phyloP scores from a whole-genome alignment of 345 rosid species.

The Citrus cavaleriei region DNA sequence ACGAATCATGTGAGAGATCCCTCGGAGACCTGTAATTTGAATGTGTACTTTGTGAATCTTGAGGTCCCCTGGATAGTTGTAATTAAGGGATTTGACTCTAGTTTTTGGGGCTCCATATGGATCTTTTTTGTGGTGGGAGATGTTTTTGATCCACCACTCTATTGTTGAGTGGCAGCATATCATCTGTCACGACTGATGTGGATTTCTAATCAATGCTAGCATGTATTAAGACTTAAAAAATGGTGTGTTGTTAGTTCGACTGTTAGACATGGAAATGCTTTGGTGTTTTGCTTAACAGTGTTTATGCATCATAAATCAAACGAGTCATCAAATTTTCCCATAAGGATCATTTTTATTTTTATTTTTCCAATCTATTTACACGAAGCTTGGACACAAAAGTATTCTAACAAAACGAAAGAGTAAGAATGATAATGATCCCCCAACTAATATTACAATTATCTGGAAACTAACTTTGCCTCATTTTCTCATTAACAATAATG shows the following conservation, averaged over 20 bases:
- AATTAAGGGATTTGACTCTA: background rate
- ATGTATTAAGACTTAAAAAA: background rate
- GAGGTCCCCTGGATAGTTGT: background rate
- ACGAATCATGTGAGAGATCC: slow-evolving; percentile 3
- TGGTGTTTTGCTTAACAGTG: background rate
- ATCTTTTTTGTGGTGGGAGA: background rate
- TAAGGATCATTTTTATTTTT: no score
- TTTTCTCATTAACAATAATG: background rate
- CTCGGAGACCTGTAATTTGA: background rate
- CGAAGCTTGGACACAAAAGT: background rate
- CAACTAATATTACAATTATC: background rate
- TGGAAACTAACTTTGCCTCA: background rate
- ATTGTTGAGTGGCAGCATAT: background rate
- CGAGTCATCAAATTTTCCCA: background rate
- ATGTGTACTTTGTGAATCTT: background rate
- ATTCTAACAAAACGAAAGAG: background rate
- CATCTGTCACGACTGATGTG: background rate
- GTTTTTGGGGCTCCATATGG: background rate
- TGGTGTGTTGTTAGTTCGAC: background rate
- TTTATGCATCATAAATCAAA: background rate
- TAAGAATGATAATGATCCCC: background rate
- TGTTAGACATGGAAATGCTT: background rate
- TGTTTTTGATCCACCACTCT: background rate
- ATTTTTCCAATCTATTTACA: background rate
- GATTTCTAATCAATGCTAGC: background rate